Percentiles rank a stretch among this genome's conserved stretches.
These are phyloP conservation scores for Coemansia sp. DNA, from an alignment of 192 early-diverging fungal species.

Conservation along the genomic window DNA sequence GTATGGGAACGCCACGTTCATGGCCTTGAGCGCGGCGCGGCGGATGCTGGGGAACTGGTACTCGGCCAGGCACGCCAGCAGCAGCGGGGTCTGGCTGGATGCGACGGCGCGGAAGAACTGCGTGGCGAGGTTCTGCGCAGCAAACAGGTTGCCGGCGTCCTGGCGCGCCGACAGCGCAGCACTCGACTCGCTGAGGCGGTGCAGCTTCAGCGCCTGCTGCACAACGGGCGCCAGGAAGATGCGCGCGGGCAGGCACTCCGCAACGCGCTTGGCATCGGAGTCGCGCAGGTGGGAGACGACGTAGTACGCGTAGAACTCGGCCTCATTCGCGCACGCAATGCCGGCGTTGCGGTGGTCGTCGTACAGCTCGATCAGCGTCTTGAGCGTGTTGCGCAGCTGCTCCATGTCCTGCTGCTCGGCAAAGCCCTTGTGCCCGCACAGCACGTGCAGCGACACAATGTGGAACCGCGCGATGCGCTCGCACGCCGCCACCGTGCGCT, in stretches of 20 bases:
- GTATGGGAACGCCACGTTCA: constrained; percentile 65
- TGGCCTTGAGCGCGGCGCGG: constrained; percentile 67
- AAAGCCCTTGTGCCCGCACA: constrained; percentile 69
- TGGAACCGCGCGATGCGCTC: constrained; percentile 89
- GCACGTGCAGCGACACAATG: constrained; percentile 71
- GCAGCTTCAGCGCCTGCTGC: constrained; percentile 69
- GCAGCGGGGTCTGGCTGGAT: constrained; percentile 59
- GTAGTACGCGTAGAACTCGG: constrained; percentile 90
- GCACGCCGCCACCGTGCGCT: constrained; percentile 65
- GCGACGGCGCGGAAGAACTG: constrained; percentile 73
- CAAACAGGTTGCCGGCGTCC: constrained; percentile 55
- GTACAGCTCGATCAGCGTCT: constrained; percentile 86
- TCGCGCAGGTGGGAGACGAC: constrained; percentile 74
- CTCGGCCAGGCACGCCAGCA: constrained; percentile 80
- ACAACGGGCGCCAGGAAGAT: constrained; percentile 65
- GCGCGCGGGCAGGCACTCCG: constrained; percentile 57
- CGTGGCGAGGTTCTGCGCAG: constrained; percentile 63
- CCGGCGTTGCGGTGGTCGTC: constrained; percentile 65
- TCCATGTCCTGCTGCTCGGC: constrained; percentile 84
- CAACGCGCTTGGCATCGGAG: constrained; percentile 67
- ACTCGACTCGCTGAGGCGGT: constrained; percentile 58
- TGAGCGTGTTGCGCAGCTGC: constrained; percentile 83
- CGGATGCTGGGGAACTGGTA: constrained; percentile 74
- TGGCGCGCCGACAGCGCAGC: constrained; percentile 50
- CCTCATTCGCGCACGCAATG: constrained; percentile 68